These are phyloP conservation scores for Colletotrichum noveboracense DNA, from an alignment of 2,329 filamentous ascomycete species.

Conservation along the genomic window DNA sequence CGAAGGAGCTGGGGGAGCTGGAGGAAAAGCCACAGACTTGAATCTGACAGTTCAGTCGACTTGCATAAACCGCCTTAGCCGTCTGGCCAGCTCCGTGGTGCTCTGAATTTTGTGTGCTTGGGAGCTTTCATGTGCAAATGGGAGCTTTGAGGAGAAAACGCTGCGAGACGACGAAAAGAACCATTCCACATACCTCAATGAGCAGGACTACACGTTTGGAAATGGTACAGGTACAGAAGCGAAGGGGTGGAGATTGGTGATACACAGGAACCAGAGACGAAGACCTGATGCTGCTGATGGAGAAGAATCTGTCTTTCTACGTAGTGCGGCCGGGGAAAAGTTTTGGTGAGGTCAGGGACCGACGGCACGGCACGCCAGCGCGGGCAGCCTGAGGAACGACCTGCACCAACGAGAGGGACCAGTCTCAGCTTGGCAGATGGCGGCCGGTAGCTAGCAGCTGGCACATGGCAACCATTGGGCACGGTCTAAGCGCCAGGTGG, in stretches of 20 bases:
- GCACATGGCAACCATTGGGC: accelerated
- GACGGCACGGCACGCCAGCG: neutral
- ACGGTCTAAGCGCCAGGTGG: neutral
- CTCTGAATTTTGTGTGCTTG: neutral
- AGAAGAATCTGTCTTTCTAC: neutral
- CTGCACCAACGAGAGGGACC: neutral
- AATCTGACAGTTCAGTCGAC: neutral
- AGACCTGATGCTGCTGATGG: conserved; percentile 4
- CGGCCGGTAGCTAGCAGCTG: neutral
- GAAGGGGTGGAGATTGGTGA: conserved; percentile 40
- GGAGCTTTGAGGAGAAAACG: neutral
- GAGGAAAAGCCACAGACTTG: neutral
- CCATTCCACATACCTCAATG: conserved; percentile 10
- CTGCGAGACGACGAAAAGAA: neutral
- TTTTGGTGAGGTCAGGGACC: conserved; percentile 21
- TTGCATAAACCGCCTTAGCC: neutral
- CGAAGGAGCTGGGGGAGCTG: neutral
- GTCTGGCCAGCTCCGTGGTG: neutral
- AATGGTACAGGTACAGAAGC: conserved; percentile 30
- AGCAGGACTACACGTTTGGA: conserved; percentile 12
- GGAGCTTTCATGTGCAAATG: neutral
- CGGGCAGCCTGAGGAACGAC: conserved; percentile 17
- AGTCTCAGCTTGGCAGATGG: neutral
- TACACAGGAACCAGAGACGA: conserved; percentile 15
- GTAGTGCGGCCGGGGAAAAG: neutral